Evolutionary conservation across 495 filamentous ascomycete genomes (phyloP).

Genomic region (Choiromyces venosus): DNA sequence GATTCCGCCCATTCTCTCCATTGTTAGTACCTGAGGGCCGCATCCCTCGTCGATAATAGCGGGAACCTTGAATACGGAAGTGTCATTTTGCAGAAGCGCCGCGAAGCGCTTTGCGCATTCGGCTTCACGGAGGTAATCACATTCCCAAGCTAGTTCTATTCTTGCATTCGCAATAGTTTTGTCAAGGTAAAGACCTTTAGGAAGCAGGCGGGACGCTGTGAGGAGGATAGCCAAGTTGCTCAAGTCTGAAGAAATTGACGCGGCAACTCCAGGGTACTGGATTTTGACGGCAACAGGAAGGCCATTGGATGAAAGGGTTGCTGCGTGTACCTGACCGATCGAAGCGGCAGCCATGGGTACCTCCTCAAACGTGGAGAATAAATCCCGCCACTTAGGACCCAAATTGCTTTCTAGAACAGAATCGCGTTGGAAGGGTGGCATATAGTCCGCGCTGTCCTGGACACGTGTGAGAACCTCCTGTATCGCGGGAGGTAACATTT

Average conservation of each 20-base stretch:
- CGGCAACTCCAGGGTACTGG: conserved; percentile 94
- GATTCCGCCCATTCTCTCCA: conserved; percentile 80
- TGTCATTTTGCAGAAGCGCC: conserved; percentile 63
- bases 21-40: conserved; percentile 82
- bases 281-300: conserved; percentile 86
- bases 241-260: conserved; percentile 90
- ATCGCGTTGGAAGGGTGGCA: conserved; percentile 88
- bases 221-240: conserved; percentile 87
- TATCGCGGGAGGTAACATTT: conserved; percentile 82
- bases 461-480: conserved; percentile 85
- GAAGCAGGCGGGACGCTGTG: conserved; percentile 79
- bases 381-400: conserved; percentile 74
- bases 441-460: conserved; percentile 95
- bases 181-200: conserved; percentile 87
- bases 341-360: conserved; percentile 94
- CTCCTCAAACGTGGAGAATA: conserved; percentile 81
- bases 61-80: conserved; percentile 70
- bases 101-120: conserved; percentile 69
- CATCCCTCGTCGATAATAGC: conserved; percentile 70
- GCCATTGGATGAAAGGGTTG: conserved; percentile 67
- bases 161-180: conserved; percentile 98
- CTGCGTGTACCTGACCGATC: conserved; percentile 92
- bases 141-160: conserved; percentile 90
- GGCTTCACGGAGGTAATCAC: conserved; percentile 87
- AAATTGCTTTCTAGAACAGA: conserved; percentile 72